A percentile compares a stretch with the other conserved stretches of the same genome.
These are phyloP conservation scores for Potentilla sterilis DNA, from an alignment of 306 rosid species.

Conservation along the genomic window DNA sequence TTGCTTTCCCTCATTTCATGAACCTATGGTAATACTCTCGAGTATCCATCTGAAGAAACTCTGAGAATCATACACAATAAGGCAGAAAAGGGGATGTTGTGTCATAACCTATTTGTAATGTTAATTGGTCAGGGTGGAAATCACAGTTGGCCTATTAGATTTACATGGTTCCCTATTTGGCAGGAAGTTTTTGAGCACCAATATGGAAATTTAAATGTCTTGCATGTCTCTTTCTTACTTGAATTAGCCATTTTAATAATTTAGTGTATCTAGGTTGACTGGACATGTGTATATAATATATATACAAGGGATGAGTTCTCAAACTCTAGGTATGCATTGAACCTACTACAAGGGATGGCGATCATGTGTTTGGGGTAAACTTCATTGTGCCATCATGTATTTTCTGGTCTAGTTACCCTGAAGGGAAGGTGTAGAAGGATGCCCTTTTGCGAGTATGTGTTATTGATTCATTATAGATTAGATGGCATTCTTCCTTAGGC, in stretches of 20 bases:
- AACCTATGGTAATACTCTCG: not conserved
- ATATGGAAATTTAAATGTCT: not conserved
- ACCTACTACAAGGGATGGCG: too few relatives aligned
- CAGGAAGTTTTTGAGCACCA: not conserved
- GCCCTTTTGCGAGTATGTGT: not conserved
- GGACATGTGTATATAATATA: too few relatives aligned
- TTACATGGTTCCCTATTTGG: not conserved
- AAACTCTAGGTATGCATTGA: too few relatives aligned
- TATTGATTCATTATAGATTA: not conserved
- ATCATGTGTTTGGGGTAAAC: not conserved
- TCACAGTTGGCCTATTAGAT: not conserved
- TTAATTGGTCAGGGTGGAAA: not conserved
- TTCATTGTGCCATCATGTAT: not conserved
- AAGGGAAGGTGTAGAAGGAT: too few relatives aligned
- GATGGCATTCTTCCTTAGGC: not conserved
- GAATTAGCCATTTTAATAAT: not conserved
- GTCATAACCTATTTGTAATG: not conserved
- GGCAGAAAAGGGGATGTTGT: not conserved
- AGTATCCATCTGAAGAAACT: not conserved
- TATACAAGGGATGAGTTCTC: too few relatives aligned
- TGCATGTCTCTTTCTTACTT: not conserved
- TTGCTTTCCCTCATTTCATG: not conserved
- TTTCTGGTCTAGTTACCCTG: too few relatives aligned
- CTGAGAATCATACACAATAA: not conserved
- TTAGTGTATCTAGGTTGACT: not conserved